Conservation (phyloP, 2,329 filamentous ascomycete species). For the Botrytis galanthina region DNA sequence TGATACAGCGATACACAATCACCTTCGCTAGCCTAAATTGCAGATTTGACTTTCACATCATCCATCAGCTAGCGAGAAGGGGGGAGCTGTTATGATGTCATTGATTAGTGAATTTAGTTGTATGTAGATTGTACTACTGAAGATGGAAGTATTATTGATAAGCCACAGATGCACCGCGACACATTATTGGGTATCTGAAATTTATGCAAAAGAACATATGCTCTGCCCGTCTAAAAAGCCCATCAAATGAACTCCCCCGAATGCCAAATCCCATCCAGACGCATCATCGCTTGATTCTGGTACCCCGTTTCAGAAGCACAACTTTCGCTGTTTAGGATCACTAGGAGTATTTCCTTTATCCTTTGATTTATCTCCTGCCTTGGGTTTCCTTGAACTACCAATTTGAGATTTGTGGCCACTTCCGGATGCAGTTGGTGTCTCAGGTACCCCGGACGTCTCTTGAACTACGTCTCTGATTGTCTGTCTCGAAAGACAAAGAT, state of each 20-base stretch:
- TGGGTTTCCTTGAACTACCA: neutral
- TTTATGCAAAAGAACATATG: neutral
- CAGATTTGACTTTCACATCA: neutral
- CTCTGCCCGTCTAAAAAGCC: neutral
- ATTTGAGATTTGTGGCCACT: neutral
- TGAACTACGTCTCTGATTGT: slow-evolving; percentile 83
- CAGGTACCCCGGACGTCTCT: slow-evolving; percentile 35
- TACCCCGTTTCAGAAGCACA: slow-evolving; percentile 4
- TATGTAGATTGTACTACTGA: neutral
- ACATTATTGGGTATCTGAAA: neutral
- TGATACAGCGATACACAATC: no score
- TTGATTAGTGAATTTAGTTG: neutral
- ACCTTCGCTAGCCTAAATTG: neutral
- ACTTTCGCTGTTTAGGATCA: slow-evolving; percentile 20
- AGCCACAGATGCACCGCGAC: neutral
- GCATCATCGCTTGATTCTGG: neutral
- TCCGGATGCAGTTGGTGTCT: neutral
- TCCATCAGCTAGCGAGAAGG: neutral
- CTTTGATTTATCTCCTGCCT: slow-evolving; percentile 4
- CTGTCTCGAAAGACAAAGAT: slow-evolving; percentile 81
- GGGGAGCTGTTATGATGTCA: neutral
- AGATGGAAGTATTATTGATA: neutral
- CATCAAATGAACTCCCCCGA: neutral
- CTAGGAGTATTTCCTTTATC: slow-evolving; percentile 9
- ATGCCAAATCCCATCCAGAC: neutral